These are phyloP conservation scores for Lactarius hengduanensis DNA, from an alignment of 768 basidiomycete species.

Conservation along the genomic window DNA sequence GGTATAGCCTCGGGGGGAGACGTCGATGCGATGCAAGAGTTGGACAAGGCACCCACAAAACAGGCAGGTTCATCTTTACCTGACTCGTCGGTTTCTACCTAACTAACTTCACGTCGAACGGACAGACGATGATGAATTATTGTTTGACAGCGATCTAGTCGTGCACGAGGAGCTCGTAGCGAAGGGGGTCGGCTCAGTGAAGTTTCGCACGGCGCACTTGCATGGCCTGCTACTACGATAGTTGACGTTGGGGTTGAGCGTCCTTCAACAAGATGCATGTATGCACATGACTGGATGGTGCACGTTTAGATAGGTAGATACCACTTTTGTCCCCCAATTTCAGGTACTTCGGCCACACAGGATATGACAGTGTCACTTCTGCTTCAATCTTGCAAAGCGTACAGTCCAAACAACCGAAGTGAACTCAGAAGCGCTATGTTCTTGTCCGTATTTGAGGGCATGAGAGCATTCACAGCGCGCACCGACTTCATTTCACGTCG, in stretches of 20 bases:
- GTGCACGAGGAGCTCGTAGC: constrained; percentile 12
- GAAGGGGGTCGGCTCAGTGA: constrained; percentile 12
- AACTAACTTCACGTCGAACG: not conserved
- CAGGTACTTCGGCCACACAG: not conserved
- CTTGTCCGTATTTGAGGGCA: not conserved
- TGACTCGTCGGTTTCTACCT: not conserved
- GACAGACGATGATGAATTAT: constrained; percentile 16
- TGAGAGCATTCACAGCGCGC: not conserved
- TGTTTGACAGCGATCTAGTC: constrained; percentile 12
- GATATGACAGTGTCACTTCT: not conserved
- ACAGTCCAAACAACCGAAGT: not conserved
- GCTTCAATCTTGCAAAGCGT: not conserved
- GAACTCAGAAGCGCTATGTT: not conserved
- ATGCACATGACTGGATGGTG: not conserved
- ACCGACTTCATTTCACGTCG: not conserved
- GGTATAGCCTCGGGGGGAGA: not conserved
- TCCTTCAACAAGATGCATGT: not conserved
- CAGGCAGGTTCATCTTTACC: not conserved
- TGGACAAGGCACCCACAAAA: not conserved
- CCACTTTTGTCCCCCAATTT: not conserved
- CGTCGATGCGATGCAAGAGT: not conserved
- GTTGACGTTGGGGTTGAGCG: not conserved
- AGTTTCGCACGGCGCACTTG: constrained; percentile 19
- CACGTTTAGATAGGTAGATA: not conserved
- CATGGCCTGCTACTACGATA: constrained; percentile 13